Evolutionary conservation across 2,329 filamentous ascomycete genomes (phyloP), one percentile per base, ranked within the genome.

Genomic region (Pestalotiopsis sp.): DNA sequence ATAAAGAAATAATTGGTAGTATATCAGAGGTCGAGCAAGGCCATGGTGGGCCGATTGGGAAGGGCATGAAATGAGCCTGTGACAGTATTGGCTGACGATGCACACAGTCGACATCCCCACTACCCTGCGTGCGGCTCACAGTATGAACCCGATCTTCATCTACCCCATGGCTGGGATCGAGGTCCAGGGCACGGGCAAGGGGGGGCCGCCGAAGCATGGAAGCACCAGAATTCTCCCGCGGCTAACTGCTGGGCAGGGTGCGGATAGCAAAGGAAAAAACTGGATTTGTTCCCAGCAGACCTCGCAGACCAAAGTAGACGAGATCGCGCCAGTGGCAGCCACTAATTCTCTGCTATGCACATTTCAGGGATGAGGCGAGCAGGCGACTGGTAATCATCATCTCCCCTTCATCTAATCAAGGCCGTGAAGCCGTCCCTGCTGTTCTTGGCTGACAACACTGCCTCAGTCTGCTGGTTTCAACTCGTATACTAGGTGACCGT

Each of bases 331-430:
- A 5, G 20, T 59, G 23, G 57, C 23, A 59, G 57, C 59, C 31
- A 61, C 59, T 61, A 36, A 27, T 49, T 45, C 20, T 52, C 61
- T 23, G 25, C 38, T 31, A 64, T 64, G 61, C 61, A 49, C 61
- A 25, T 25, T 64, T 38, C 61, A 64, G 61, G 61, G 61, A 64
- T 64, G 61, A 23, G 20, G 38, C 39, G 38, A 25, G 20, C 36
- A 64, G 14, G 45, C 36, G 27, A 20, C 59, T 39, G 59, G 59
- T 17, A 61, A 61, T 64, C 59, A 62, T 64, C 61, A 64, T 64
- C 36, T 64, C 61, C 36, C 25, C 39, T 49, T 45, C 36, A 59
- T 64, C 39, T 36, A 64, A 64, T 61, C 59, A 61, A 36, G 25
- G 59, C 59, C 59, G n/a, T 14, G 45, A 52, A 52, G 17, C 7